Percentiles rank a stretch among this genome's conserved stretches.
Conservation (phyloP, 2,329 filamentous ascomycete genomes). For the Pseudogymnoascus sp. region DNA sequence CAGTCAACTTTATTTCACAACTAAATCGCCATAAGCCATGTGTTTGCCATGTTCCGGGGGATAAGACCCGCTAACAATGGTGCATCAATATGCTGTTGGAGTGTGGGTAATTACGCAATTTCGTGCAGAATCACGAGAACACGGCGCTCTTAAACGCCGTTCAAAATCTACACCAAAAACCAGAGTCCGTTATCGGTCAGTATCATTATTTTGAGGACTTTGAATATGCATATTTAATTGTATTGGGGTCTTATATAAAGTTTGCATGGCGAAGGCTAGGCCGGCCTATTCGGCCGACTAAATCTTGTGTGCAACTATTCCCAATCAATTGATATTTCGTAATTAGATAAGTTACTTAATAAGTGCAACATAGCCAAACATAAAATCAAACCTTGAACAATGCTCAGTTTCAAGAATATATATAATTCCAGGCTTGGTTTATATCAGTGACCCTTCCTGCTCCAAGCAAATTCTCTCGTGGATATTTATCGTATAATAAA, state of each 20-base stretch:
- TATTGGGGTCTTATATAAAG: neutral
- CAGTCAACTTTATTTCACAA: neutral
- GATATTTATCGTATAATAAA: neutral
- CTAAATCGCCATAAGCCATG: neutral
- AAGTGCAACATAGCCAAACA: neutral
- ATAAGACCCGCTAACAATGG: neutral
- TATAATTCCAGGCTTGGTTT: neutral
- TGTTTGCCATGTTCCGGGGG: neutral
- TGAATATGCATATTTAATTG: neutral
- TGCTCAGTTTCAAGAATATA: neutral
- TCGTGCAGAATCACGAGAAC: neutral
- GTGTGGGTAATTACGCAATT: slow-evolving; percentile 2
- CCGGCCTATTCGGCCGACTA: neutral
- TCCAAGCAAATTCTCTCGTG: neutral
- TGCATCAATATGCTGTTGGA: neutral
- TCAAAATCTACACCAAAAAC: neutral
- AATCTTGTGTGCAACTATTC: neutral
- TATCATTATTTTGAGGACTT: neutral
- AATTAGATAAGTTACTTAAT: neutral
- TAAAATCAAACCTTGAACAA: neutral
- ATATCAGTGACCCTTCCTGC: neutral
- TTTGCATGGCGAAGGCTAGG: neutral
- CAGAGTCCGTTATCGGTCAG: neutral
- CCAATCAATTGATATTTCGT: neutral
- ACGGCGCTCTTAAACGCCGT: neutral